These are phyloP conservation scores for Trichoderma koningii DNA, from an alignment of 2,329 filamentous ascomycete genomes.

Conservation along the genomic window DNA sequence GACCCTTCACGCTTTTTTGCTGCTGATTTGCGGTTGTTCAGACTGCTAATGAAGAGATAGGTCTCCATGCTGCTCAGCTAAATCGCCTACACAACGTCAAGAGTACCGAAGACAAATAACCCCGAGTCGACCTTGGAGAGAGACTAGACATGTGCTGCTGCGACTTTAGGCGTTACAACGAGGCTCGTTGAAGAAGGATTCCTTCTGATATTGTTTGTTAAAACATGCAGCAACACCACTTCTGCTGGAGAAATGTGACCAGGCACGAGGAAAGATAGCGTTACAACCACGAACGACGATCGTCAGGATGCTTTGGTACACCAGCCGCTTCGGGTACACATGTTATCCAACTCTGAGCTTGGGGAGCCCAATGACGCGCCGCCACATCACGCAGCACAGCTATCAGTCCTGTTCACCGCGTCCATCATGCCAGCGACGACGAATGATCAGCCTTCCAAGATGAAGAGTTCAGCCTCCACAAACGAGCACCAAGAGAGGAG, in stretches of 20 bases:
- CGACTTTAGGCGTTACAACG: not conserved
- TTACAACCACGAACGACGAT: not conserved
- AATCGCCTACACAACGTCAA: slow-evolving; percentile 30
- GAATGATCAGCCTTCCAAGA: no score
- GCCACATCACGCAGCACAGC: not conserved
- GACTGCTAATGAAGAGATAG: slow-evolving; percentile 31
- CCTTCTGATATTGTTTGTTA: not conserved
- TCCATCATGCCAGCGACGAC: not conserved
- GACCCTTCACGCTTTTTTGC: not conserved
- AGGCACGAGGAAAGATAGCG: no score
- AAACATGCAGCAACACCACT: not conserved
- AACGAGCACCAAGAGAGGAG: no score
- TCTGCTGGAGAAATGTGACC: not conserved
- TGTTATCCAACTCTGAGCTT: not conserved
- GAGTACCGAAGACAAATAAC: not conserved
- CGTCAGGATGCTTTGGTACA: no score
- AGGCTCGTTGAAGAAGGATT: not conserved
- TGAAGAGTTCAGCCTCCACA: no score
- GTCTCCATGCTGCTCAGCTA: slow-evolving; percentile 44
- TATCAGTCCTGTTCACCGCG: not conserved
- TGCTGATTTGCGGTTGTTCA: not conserved
- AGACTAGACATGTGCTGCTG: not conserved
- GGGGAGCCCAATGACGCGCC: not conserved
- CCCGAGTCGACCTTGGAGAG: slow-evolving; percentile 1
- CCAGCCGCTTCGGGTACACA: not conserved